These are phyloP conservation scores for Grifola frondosa DNA, from an alignment of 1,284 basidiomycete genomes.

Conservation along the genomic window DNA sequence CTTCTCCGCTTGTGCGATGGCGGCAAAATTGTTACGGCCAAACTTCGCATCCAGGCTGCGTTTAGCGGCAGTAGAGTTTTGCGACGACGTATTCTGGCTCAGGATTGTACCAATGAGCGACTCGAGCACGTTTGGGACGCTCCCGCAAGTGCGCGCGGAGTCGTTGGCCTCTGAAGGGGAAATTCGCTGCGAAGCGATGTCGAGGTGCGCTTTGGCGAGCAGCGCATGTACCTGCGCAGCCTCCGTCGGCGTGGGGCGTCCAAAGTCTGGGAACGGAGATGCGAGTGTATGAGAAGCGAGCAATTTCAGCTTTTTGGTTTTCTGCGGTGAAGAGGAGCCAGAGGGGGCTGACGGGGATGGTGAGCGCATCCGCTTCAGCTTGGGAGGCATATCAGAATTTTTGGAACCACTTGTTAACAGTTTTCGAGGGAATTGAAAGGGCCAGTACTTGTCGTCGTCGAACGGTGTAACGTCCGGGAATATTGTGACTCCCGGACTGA, in stretches of 20 bases:
- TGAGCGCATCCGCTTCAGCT: constrained; percentile 27
- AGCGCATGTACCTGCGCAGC: constrained; percentile 47
- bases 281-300: constrained; percentile 41
- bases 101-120: constrained; percentile 72
- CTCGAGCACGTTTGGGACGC: constrained; percentile 66
- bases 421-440: too few relatives aligned
- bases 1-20: constrained; percentile 53
- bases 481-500: background rate
- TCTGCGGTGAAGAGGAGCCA: constrained; percentile 16
- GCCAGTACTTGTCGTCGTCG: background rate
- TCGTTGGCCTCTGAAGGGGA: constrained; percentile 33
- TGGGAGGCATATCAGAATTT: constrained; percentile 23
- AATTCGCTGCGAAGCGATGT: constrained; percentile 23
- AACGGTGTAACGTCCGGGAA: background rate
- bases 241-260: constrained; percentile 50
- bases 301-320: constrained; percentile 52
- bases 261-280: constrained; percentile 57
- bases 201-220: constrained; percentile 36
- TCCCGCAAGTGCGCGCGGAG: constrained; percentile 53
- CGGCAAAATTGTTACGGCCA: constrained; percentile 60
- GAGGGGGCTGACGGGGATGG: constrained; percentile 8
- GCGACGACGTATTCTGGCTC: constrained; percentile 69
- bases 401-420: too few relatives aligned
- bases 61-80: constrained; percentile 68
- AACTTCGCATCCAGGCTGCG: constrained; percentile 55